Conservation (phyloP, 495 filamentous ascomycete genomes). For the Alectoria sarmentosa region DNA sequence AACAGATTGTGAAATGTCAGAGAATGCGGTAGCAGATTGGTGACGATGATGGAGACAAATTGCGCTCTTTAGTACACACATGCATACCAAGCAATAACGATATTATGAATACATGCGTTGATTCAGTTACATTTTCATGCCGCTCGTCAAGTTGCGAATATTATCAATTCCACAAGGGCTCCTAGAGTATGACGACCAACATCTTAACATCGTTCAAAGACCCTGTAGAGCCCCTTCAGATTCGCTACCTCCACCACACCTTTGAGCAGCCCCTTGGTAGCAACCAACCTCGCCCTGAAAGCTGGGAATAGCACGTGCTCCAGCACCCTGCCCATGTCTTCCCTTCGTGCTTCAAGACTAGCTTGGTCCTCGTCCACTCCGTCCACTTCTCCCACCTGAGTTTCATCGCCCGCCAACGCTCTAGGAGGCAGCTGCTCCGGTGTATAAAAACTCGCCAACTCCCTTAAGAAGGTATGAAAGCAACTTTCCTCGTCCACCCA, state of each 20-base stretch:
- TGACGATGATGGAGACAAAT: background rate
- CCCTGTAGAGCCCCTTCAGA: conserved; percentile 87
- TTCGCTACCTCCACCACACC: conserved; percentile 87
- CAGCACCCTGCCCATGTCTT: conserved; percentile 60
- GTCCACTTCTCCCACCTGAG: conserved; percentile 2
- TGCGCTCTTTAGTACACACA: background rate
- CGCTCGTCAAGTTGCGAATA: background rate
- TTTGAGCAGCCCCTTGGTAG: conserved; percentile 68
- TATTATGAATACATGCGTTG: background rate
- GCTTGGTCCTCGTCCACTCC: conserved; percentile 32
- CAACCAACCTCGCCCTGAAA: conserved; percentile 74
- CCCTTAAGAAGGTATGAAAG: conserved; percentile 75
- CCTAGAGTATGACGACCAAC: background rate
- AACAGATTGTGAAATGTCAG: background rate
- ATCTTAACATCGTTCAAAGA: conserved; percentile 89
- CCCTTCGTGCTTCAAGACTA: conserved; percentile 52
- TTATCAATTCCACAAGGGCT: background rate
- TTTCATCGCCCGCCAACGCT: conserved; percentile 10
- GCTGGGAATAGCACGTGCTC: conserved; percentile 88
- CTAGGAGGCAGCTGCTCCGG: conserved; percentile 71
- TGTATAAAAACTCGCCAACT: conserved; percentile 88
- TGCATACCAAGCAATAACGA: conserved; percentile 2
- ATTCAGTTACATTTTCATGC: background rate
- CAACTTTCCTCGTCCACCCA: conserved; percentile 82
- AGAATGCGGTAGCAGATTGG: background rate